Percentiles rank a stretch among this genome's conserved stretches.
Evolutionary conservation across 176 grass and related monocot species (phyloP).

Genomic region (Oryza nivara): DNA sequence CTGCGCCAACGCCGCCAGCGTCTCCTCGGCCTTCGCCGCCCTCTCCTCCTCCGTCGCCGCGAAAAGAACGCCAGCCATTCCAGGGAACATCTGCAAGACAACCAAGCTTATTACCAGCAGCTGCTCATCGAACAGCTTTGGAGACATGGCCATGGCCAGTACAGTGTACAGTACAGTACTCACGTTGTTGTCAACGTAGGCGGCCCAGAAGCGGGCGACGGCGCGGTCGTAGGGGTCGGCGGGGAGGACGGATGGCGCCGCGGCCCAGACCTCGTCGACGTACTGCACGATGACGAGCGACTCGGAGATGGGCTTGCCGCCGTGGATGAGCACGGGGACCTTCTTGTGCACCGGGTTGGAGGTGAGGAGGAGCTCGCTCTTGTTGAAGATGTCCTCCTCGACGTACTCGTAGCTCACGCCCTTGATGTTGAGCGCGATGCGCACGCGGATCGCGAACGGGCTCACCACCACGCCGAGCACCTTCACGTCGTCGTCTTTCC

Average conservation of each 20-base stretch:
- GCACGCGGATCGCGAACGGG: constrained; percentile 21
- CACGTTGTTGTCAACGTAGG: neutral
- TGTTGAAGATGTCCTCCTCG: constrained; percentile 14
- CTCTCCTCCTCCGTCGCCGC: constrained; percentile 33
- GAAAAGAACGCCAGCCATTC: neutral
- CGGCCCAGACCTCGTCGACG: constrained; percentile 56
- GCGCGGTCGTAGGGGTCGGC: neutral
- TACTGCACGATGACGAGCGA: constrained; percentile 65
- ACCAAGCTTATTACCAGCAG: neutral
- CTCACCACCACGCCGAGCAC: constrained; percentile 27
- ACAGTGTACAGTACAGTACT: neutral
- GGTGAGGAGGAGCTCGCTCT: constrained; percentile 53
- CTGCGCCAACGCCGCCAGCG: neutral
- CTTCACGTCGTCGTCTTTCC: constrained; percentile 13
- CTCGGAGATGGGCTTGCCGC: constrained; percentile 46
- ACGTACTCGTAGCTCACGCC: constrained; percentile 12
- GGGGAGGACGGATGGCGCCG: neutral
- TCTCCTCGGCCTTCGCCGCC: constrained; percentile 4
- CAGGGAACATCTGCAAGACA: constrained; percentile 8
- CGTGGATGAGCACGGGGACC: constrained; percentile 66
- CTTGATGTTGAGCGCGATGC: constrained; percentile 31
- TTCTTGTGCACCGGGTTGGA: constrained; percentile 74
- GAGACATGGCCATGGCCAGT: no score
- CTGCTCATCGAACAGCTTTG: neutral
- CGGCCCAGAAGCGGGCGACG: neutral